phyloP scores from a whole-genome alignment of 495 filamentous ascomycete species.

The Xylaria bambusicola region DNA sequence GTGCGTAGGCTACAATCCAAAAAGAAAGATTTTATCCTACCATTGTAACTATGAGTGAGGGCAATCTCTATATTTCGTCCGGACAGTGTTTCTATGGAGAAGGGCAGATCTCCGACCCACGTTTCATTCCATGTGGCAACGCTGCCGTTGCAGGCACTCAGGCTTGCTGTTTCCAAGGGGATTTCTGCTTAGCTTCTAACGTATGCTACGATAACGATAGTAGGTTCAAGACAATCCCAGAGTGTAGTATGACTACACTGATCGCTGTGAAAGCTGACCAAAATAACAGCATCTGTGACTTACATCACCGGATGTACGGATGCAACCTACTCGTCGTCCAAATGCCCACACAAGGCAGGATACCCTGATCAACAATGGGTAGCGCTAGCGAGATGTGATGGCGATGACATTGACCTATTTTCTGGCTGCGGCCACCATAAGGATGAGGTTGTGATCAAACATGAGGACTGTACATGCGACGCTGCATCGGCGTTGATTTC shows the following conservation, averaged over 20 bases:
- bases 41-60: constrained; percentile 18
- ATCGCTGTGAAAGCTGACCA: neutral
- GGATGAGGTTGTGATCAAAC: constrained; percentile 16
- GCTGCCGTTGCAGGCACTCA: constrained; percentile 28
- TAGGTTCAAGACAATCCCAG: constrained; percentile 1
- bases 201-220: constrained; percentile 29
- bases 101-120: constrained; percentile 9
- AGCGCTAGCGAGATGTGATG: constrained; percentile 27
- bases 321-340: constrained; percentile 20
- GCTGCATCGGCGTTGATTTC: constrained; percentile 23
- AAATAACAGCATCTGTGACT: constrained; percentile 25
- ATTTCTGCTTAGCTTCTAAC: constrained; percentile 32
- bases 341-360: constrained; percentile 27
- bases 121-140: constrained; percentile 41
- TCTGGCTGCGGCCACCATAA: constrained; percentile 20
- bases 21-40: neutral
- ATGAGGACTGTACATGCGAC: constrained; percentile 26
- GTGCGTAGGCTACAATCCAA: neutral
- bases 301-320: constrained; percentile 42
- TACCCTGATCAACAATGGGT: constrained; percentile 29
- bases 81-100: constrained; percentile 34
- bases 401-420: constrained; percentile 23
- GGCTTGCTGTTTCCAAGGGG: constrained; percentile 38
- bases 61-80: constrained; percentile 30
- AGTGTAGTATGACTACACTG: neutral